Conservation (phyloP, 2,329 filamentous ascomycete genomes). For the Venturia effusa region DNA sequence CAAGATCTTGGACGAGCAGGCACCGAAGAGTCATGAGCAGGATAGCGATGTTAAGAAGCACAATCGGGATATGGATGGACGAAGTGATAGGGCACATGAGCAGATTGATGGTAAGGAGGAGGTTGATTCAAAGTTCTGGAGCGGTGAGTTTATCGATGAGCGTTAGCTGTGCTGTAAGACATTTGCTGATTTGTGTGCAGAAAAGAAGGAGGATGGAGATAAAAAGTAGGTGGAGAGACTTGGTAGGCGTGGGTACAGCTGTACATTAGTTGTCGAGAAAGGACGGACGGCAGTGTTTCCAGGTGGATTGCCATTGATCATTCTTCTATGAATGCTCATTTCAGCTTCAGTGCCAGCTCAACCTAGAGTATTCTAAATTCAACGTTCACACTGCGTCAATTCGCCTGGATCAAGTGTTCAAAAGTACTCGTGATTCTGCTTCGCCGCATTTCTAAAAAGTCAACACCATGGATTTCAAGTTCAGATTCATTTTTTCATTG, state of each 20-base stretch:
- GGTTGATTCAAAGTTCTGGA: slow-evolving; percentile 29
- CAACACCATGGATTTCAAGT: too few species aligned
- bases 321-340: too few species aligned
- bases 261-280: neutral
- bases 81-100: slow-evolving; percentile 31
- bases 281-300: neutral
- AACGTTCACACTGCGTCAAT: too few species aligned
- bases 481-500: too few species aligned
- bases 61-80: slow-evolving; percentile 32
- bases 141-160: slow-evolving; percentile 20
- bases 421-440: too few species aligned
- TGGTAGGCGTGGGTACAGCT: too few species aligned
- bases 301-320: too few species aligned
- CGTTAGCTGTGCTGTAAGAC: neutral
- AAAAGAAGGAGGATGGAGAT: neutral
- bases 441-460: too few species aligned
- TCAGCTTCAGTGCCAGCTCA: too few species aligned
- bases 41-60: slow-evolving; percentile 29
- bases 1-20: slow-evolving; percentile 29
- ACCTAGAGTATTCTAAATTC: too few species aligned
- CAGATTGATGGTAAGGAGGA: slow-evolving; percentile 31
- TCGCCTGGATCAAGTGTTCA: too few species aligned
- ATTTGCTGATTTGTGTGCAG: neutral
- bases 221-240: neutral
- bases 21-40: slow-evolving; percentile 22